Evolutionary conservation across 345 rosid genomes (phyloP), one percentile per base, ranked within the genome.

Genomic region (Camelina laxa): DNA sequence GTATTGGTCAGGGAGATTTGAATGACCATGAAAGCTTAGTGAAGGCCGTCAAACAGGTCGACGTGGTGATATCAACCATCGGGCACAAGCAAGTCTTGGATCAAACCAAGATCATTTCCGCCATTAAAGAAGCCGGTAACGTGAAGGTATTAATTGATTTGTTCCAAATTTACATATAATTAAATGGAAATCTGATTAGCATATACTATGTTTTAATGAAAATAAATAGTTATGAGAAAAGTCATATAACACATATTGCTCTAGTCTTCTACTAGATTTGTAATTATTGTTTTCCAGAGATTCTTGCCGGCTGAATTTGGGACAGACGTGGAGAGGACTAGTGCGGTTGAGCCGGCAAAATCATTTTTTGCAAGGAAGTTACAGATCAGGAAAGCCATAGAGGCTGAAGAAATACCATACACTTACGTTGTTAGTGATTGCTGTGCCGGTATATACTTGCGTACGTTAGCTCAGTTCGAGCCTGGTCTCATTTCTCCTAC

Each of bases 231-330:
- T 27, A 27, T 27, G 30, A 27, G 30, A 27, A 27, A 27, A 27
- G 0, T 27, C 30, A 27, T 27, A 27, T 4, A 27, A 5, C 30
- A 27, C 30, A 27, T 24, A 27, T 24, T 24, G 27, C 27, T 24
- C 27, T 27, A 27, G n/a, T 24, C 11, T 54, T 30, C 4, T 51
- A 51, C n/a, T 2, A 54, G 16, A 21, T 45, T 12, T 12, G 8
- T 21, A 13, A 7, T 19, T 69, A 20, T 21, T 55, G 24, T 39
- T 38, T 51, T 24, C 7, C 21, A 80, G 83, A 80, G 83, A 48
- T 74, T 83, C 54, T 55, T 83, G 62, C 85, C 85, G 2, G 75
- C 80, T 6, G 85, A 80, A 50, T 82, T 82, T 16, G 83, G 85
- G 7, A 24, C 6, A 2, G 75, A 81, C 41, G 81, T 70, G 21